Percentiles rank a stretch among this genome's conserved stretches.
These are phyloP conservation scores for Aspergillus floridensis DNA, from an alignment of 2,329 filamentous ascomycete genomes.

Conservation along the genomic window DNA sequence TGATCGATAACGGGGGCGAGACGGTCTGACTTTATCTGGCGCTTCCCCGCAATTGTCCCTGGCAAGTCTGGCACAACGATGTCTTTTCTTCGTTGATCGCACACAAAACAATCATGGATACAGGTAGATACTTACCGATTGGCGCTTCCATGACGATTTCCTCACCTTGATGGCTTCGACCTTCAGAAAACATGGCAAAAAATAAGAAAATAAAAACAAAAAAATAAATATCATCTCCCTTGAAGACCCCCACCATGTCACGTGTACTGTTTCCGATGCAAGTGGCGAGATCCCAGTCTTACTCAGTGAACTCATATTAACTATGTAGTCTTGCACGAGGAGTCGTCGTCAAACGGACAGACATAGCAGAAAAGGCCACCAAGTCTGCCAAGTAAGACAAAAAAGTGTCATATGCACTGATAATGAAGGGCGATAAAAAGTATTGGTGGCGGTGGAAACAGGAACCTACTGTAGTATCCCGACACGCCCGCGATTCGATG, in stretches of 20 bases:
- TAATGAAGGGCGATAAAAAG: background rate
- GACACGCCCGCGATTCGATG: too few species aligned
- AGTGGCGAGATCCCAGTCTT: background rate
- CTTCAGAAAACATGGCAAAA: too few species aligned
- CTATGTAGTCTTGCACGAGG: background rate
- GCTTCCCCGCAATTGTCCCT: conserved; percentile 12
- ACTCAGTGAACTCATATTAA: too few species aligned
- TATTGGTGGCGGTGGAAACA: background rate
- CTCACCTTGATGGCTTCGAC: too few species aligned
- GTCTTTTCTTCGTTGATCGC: too few species aligned
- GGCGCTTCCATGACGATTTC: too few species aligned
- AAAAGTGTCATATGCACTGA: background rate
- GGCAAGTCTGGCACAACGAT: background rate
- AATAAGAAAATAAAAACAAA: too few species aligned
- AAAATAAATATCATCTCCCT: too few species aligned
- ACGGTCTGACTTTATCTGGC: background rate
- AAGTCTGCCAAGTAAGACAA: too few species aligned
- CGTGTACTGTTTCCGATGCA: background rate
- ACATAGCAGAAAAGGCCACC: background rate
- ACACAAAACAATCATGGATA: too few species aligned
- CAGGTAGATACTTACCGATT: too few species aligned
- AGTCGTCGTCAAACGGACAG: background rate
- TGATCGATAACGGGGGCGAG: background rate
- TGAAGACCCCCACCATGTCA: background rate
- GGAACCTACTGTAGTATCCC: background rate